phyloP scores from a whole-genome alignment of 83 land plant species.

The Picea engelmannii region DNA sequence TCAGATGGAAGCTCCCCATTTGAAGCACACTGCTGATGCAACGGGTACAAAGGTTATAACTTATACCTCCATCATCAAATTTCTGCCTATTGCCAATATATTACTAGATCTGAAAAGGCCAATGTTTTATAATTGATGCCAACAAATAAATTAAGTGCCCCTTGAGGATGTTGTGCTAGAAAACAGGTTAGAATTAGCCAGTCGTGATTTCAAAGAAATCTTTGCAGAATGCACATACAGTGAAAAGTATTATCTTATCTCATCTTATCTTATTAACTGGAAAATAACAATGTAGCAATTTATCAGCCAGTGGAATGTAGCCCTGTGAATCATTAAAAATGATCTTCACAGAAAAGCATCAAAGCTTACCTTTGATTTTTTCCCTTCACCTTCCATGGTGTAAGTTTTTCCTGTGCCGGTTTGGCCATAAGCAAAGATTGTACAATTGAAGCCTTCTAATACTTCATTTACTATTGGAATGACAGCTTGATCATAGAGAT shows the following conservation, averaged over 20 bases:
- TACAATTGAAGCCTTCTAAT: slow-evolving; percentile 83
- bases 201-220: background rate
- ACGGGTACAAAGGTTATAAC: background rate
- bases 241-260: background rate
- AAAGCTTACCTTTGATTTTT: slow-evolving; percentile 58
- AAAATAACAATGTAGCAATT: background rate
- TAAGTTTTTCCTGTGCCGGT: slow-evolving; percentile 84
- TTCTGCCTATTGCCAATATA: background rate
- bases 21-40: slow-evolving; percentile 50
- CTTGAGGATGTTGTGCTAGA: too few relatives aligned
- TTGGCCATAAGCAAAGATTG: slow-evolving; percentile 88
- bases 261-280: background rate
- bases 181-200: background rate
- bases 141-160: background rate
- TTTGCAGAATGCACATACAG: background rate
- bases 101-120: background rate
- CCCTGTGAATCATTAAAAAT: background rate
- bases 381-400: slow-evolving; percentile 83
- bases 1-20: slow-evolving; percentile 78
- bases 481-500: slow-evolving; percentile 78
- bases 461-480: slow-evolving; percentile 83
- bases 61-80: background rate
- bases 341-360: slow-evolving; percentile 14
- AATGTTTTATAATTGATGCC: background rate
- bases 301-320: background rate